Conservation (phyloP, 2,329 filamentous ascomycete species). For the Hortaea werneckii region DNA sequence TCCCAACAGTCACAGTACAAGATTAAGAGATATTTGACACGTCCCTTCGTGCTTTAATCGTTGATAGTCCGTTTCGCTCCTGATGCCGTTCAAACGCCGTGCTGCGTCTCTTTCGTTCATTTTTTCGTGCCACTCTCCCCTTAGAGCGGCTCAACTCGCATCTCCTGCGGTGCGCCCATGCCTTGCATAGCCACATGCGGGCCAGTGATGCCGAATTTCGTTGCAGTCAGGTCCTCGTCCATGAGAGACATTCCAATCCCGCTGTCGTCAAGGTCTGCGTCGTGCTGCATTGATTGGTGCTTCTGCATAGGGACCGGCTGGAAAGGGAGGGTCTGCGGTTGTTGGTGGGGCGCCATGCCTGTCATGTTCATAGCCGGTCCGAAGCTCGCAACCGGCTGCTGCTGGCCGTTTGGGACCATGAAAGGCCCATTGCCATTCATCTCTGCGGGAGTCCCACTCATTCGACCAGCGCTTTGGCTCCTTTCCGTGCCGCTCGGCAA, state of each 20-base stretch:
- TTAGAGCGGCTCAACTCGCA: neutral
- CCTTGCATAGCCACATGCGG: conserved; percentile 1
- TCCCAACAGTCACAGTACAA: conserved; percentile 1
- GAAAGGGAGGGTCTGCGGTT: conserved; percentile 7
- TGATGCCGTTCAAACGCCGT: neutral
- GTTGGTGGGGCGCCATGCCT: conserved; percentile 6
- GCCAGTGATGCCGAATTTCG: conserved; percentile 9
- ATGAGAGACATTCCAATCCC: conserved; percentile 28
- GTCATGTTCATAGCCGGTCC: conserved; percentile 5
- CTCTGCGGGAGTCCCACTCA: conserved; percentile 23
- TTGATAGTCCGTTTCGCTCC: no score
- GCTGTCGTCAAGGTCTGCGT: conserved; percentile 28
- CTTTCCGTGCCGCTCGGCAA: conserved; percentile 16
- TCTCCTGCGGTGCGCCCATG: conserved; percentile 1
- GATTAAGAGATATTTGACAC: neutral
- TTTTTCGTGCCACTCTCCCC: no score
- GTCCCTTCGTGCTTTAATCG: neutral
- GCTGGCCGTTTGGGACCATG: conserved; percentile 9
- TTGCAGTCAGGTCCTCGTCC: conserved; percentile 22
- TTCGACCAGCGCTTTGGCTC: conserved; percentile 21
- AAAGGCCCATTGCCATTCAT: conserved; percentile 5
- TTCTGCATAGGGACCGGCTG: conserved; percentile 5
- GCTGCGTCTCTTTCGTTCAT: neutral
- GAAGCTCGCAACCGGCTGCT: conserved; percentile 1
- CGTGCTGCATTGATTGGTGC: conserved; percentile 9